phyloP scores from a whole-genome alignment of 2,329 filamentous ascomycete species.

The Rhytidhysteron rufulum region DNA sequence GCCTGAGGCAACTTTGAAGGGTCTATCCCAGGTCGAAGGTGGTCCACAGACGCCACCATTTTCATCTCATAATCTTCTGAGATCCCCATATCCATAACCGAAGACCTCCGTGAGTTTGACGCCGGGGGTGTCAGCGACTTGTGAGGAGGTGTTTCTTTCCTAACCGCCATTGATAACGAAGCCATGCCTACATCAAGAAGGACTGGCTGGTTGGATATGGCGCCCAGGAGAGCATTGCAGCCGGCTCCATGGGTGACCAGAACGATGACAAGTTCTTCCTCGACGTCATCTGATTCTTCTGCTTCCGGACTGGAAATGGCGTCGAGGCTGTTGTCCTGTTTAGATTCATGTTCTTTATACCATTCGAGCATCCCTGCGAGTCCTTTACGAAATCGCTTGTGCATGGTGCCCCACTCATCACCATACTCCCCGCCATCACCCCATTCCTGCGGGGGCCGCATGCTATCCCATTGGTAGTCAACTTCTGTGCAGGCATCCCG shows the following conservation, averaged over 20 bases:
- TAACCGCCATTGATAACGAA: slow-evolving; percentile 77
- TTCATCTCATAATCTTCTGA: slow-evolving; percentile 68
- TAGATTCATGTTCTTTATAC: slow-evolving; percentile 60
- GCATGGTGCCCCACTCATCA: slow-evolving; percentile 96
- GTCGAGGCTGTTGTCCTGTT: slow-evolving; percentile 24
- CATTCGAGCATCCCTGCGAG: slow-evolving; percentile 76
- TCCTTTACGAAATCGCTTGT: slow-evolving; percentile 79
- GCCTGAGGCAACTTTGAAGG: slow-evolving; percentile 30
- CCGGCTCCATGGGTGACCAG: slow-evolving; percentile 93
- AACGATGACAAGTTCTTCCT: slow-evolving; percentile 71
- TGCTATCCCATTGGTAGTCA: slow-evolving; percentile 97
- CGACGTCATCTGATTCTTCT: slow-evolving; percentile 43
- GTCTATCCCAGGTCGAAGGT: slow-evolving; percentile 56
- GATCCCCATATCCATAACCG: slow-evolving; percentile 41
- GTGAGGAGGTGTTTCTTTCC: slow-evolving; percentile 23
- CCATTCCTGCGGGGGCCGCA: slow-evolving; percentile 72
- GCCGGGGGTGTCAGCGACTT: slow-evolving; percentile 16
- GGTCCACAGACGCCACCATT: slow-evolving; percentile 70
- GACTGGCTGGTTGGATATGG: slow-evolving; percentile 85
- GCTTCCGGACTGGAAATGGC: slow-evolving; percentile 15
- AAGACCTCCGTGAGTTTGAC: slow-evolving; percentile 30
- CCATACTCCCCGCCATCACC: slow-evolving; percentile 83
- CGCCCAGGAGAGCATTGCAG: slow-evolving; percentile 91
- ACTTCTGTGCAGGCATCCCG: slow-evolving; percentile 79
- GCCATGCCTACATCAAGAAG: slow-evolving; percentile 86